These are phyloP conservation scores for Helotiales sp. DNA, from an alignment of 2,329 filamentous ascomycete species.

Conservation along the genomic window DNA sequence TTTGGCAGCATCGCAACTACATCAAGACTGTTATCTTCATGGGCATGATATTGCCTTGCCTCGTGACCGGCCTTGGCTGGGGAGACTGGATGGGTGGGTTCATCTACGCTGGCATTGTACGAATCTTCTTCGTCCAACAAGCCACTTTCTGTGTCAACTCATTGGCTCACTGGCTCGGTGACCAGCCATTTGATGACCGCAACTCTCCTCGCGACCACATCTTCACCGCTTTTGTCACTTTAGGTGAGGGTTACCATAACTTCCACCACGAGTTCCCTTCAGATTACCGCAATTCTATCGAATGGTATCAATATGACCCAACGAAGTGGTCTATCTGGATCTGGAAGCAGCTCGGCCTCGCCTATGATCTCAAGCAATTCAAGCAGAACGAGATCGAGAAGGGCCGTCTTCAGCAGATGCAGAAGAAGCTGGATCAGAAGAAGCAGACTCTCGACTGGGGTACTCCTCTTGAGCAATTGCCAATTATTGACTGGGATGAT, in stretches of 20 bases:
- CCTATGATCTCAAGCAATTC: conserved; percentile 90
- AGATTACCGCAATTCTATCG: conserved; percentile 89
- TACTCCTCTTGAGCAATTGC: conserved; percentile 81
- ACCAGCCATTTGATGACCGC: conserved; percentile 91
- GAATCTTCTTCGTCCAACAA: conserved; percentile 89
- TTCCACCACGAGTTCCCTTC: conserved; percentile 96
- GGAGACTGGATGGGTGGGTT: conserved; percentile 82
- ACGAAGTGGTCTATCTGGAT: conserved; percentile 89
- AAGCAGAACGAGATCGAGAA: conserved; percentile 91
- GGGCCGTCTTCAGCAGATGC: conserved; percentile 83
- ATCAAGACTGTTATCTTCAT: conserved; percentile 79
- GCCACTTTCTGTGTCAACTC: conserved; percentile 95
- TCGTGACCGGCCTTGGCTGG: conserved; percentile 80
- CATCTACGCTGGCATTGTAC: conserved; percentile 83
- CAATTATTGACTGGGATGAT: conserved; percentile 85
- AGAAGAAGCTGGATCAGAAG: conserved; percentile 93
- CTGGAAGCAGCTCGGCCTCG: conserved; percentile 84
- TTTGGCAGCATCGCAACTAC: conserved; percentile 89
- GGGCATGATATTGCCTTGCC: conserved; percentile 75
- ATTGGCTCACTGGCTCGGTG: conserved; percentile 89
- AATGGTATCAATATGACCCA: conserved; percentile 91
- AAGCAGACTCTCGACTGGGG: conserved; percentile 85
- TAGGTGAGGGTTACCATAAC: conserved; percentile 92
- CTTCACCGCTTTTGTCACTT: conserved; percentile 82
- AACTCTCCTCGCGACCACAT: conserved; percentile 90